phyloP scores from a whole-genome alignment of 345 rosid genomes.

The Eucalyptus sp. region DNA sequence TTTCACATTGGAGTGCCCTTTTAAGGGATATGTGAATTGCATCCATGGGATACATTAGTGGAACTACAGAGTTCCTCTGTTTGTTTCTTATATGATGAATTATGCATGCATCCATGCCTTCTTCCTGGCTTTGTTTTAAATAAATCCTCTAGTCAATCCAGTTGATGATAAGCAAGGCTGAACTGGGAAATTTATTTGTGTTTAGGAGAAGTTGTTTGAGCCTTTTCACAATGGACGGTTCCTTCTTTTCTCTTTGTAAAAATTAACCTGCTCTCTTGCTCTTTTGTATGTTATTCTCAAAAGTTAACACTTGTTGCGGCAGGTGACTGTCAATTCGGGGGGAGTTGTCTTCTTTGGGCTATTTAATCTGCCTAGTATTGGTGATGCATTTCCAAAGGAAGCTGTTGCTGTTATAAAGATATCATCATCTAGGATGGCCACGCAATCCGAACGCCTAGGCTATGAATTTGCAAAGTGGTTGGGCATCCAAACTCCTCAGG shows the following conservation, averaged over 20 bases:
- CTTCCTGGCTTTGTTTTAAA: neutral
- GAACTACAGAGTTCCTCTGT: neutral
- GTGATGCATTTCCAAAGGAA: slow-evolving; percentile 45
- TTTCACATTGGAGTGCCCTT: neutral
- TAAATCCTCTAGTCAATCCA: neutral
- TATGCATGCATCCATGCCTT: neutral
- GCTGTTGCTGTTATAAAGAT: slow-evolving; percentile 98
- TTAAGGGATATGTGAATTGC: neutral
- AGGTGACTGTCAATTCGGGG: slow-evolving; percentile 97
- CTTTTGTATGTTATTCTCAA: slow-evolving; percentile 3
- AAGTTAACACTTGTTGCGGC: slow-evolving; percentile 11
- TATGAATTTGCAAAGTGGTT: slow-evolving; percentile 97
- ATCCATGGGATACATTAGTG: neutral
- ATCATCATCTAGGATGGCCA: slow-evolving; percentile 98
- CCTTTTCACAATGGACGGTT: neutral
- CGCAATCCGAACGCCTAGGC: slow-evolving; percentile 98
- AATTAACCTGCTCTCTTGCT: neutral
- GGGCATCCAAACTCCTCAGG: slow-evolving; percentile 95
- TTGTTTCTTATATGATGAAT: neutral
- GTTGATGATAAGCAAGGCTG: neutral
- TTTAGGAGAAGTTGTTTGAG: neutral
- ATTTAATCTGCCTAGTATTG: slow-evolving; percentile 40
- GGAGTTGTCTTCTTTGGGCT: slow-evolving; percentile 99
- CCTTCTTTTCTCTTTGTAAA: neutral
- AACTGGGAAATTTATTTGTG: neutral